Percentiles rank a stretch among this genome's conserved stretches.
phyloP scores from a whole-genome alignment of 2,329 filamentous ascomycete genomes.

The Tothia fuscella region DNA sequence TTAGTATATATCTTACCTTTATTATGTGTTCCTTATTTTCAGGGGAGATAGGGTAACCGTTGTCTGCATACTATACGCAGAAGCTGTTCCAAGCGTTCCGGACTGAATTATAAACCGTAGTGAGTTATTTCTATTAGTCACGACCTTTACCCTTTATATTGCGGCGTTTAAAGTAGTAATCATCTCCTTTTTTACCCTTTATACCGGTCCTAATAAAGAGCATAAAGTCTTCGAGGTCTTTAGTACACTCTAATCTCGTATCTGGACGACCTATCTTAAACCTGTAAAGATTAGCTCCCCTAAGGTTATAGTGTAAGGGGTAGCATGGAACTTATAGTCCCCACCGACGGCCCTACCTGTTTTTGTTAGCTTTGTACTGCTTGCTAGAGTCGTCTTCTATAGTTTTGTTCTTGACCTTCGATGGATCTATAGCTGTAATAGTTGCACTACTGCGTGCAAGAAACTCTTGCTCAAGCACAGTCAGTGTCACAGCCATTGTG shows the following conservation, averaged over 20 bases:
- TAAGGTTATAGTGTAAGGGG: conserved; percentile 7
- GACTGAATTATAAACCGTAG: not conserved
- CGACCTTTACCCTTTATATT: not conserved
- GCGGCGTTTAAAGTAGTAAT: not conserved
- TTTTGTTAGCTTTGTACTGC: conserved; percentile 11
- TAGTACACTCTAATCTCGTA: conserved; percentile 10
- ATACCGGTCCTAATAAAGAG: conserved; percentile 10
- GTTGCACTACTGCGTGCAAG: conserved; percentile 10
- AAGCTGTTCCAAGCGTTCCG: not conserved
- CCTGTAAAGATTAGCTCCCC: conserved; percentile 11
- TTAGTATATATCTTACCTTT: not conserved
- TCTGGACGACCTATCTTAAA: conserved; percentile 11
- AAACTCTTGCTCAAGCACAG: conserved; percentile 11
- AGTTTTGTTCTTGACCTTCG: conserved; percentile 11
- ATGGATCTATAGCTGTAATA: conserved; percentile 12
- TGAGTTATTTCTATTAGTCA: not conserved
- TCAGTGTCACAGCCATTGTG: conserved; percentile 10
- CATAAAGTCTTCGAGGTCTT: conserved; percentile 12
- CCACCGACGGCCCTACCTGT: conserved; percentile 5
- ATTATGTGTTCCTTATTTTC: not conserved
- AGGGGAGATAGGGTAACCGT: not conserved
- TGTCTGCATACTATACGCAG: not conserved
- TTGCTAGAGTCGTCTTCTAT: conserved; percentile 11
- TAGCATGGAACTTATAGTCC: conserved; percentile 10
- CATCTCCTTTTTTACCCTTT: conserved; percentile 8